Evolutionary conservation across 495 filamentous ascomycete species (phyloP).

Genomic region (Penicillium psychrofluorescens): DNA sequence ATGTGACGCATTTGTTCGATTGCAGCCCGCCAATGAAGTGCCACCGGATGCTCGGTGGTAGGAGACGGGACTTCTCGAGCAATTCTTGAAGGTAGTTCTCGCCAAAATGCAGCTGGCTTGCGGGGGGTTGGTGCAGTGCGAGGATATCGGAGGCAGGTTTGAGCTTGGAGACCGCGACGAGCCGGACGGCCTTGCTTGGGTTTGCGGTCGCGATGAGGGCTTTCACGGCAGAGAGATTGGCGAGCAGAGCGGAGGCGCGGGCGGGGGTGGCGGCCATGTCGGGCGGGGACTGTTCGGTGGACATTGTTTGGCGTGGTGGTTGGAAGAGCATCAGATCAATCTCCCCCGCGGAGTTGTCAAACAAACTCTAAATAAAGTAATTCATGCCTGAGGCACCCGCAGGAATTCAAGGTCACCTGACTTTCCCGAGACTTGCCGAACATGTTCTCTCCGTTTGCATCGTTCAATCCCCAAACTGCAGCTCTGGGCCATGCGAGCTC

Average conservation of each 20-base stretch:
- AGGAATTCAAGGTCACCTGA: slow-evolving; percentile 3
- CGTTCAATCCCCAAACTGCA: slow-evolving; percentile 3
- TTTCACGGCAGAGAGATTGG: slow-evolving; percentile 30
- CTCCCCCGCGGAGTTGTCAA: too few relatives aligned
- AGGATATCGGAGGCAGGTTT: slow-evolving; percentile 87
- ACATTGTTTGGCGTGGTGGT: slow-evolving; percentile 11
- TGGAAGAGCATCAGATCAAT: background rate
- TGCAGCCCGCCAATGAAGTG: slow-evolving; percentile 94
- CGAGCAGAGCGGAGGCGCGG: slow-evolving; percentile 29
- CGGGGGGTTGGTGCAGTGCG: slow-evolving; percentile 59
- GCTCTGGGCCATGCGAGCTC: slow-evolving; percentile 13
- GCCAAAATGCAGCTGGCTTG: slow-evolving; percentile 73
- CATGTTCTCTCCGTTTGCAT: slow-evolving; percentile 9
- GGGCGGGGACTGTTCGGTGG: slow-evolving; percentile 10
- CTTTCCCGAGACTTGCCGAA: background rate
- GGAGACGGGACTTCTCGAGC: slow-evolving; percentile 68
- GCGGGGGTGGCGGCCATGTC: slow-evolving; percentile 30
- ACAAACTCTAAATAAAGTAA: too few relatives aligned
- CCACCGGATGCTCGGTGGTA: slow-evolving; percentile 80
- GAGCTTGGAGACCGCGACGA: slow-evolving; percentile 91
- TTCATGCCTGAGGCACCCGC: slow-evolving; percentile 11
- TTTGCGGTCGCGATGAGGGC: slow-evolving; percentile 24
- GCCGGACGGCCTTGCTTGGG: slow-evolving; percentile 44
- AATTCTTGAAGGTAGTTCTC: slow-evolving; percentile 98
- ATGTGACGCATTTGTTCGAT: slow-evolving; percentile 81